Conservation (phyloP, 345 rosid genomes). For the Erucastrum elatum region DNA sequence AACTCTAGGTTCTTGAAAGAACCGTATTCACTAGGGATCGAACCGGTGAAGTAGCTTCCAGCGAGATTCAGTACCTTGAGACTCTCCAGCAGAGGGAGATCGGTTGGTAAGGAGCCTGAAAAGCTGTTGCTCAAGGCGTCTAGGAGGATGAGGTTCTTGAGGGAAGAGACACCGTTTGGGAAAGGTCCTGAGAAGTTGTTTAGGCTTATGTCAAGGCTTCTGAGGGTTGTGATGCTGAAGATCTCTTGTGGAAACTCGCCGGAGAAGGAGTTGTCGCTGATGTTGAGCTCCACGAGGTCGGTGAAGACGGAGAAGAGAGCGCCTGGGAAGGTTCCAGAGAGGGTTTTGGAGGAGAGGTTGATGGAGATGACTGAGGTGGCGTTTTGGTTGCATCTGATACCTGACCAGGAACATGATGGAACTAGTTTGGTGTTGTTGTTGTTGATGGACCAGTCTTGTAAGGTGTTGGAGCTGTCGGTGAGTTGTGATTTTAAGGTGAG, state of each 20-base stretch:
- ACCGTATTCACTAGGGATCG: constrained; percentile 75
- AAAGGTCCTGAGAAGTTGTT: constrained; percentile 81
- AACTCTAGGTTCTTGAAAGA: constrained; percentile 67
- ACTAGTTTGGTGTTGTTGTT: constrained; percentile 34
- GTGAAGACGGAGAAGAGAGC: constrained; percentile 54
- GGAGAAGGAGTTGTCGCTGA: constrained; percentile 76
- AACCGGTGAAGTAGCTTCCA: constrained; percentile 86
- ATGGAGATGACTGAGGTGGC: constrained; percentile 56
- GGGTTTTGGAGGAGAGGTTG: constrained; percentile 64
- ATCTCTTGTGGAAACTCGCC: constrained; percentile 62
- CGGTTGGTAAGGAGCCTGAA: constrained; percentile 69
- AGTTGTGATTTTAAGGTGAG: constrained; percentile 70
- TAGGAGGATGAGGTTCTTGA: constrained; percentile 52
- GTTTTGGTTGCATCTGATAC: constrained; percentile 66
- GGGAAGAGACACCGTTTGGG: constrained; percentile 54
- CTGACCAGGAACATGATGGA: constrained; percentile 93
- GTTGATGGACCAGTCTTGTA: constrained; percentile 68
- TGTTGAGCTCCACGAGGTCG: constrained; percentile 74
- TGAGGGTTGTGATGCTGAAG: constrained; percentile 54
- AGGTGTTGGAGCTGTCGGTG: constrained; percentile 43
- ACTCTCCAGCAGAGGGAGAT: constrained; percentile 52
- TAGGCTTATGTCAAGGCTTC: constrained; percentile 75
- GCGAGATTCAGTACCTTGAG: constrained; percentile 80
- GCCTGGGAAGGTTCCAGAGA: constrained; percentile 61
- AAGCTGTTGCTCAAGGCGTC: constrained; percentile 93